Evolutionary conservation across 768 basidiomycete species (phyloP).

Genomic region (Phlegmacium glaucopus): DNA sequence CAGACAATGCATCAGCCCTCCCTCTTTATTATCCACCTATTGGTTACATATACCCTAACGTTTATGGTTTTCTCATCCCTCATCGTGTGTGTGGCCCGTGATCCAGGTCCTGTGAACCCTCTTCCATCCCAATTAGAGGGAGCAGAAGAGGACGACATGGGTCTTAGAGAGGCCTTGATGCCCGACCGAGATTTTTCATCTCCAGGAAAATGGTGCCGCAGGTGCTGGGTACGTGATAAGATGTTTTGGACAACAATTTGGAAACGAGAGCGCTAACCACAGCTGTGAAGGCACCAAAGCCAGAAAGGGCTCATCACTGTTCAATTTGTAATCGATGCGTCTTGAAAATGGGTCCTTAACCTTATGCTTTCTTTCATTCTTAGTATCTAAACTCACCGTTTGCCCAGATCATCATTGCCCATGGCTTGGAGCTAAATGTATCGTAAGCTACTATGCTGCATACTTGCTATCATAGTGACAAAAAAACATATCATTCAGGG

Average conservation of each 20-base stretch:
- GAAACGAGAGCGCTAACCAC: neutral
- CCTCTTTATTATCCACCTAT: constrained; percentile 50
- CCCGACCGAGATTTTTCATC: constrained; percentile 44
- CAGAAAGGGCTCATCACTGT: constrained; percentile 81
- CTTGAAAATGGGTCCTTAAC: constrained; percentile 73
- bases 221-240: constrained; percentile 55
- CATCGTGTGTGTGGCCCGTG: constrained; percentile 66
- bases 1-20: constrained; percentile 44
- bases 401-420: constrained; percentile 79
- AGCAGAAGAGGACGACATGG: constrained; percentile 38
- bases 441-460: constrained; percentile 43
- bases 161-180: constrained; percentile 61
- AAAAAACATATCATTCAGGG: constrained; percentile 43
- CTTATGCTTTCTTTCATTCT: constrained; percentile 6
- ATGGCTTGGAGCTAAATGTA: constrained; percentile 75
- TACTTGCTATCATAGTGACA: neutral
- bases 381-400: neutral
- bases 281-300: constrained; percentile 55
- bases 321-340: constrained; percentile 73
- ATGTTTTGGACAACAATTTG: neutral
- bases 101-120: constrained; percentile 62
- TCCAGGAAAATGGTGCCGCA: constrained; percentile 71
- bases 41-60: constrained; percentile 59
- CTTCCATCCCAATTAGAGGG: constrained; percentile 14
- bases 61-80: constrained; percentile 72